Base-by-base conservation (phyloP, 345 rosid species). In the Litchi chinensis region DNA sequence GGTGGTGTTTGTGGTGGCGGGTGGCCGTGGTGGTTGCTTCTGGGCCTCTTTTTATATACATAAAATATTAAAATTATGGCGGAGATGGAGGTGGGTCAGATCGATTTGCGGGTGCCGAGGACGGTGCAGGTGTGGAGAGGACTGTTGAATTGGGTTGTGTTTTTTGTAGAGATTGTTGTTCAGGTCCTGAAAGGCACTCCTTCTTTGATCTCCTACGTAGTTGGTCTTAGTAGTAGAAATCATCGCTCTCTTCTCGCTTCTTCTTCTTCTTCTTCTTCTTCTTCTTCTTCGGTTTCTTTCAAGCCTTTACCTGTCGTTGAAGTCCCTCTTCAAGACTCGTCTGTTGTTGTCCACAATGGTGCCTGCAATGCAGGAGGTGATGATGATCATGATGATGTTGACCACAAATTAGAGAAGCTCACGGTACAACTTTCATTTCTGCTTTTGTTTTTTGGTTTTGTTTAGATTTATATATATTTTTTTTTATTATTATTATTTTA, bases 171-270 rank as follows among this genome's bases (percentile, higher is more conserved):
- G 39, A 57, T 82, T 50, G n/a, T 82, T 41, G 19, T 82, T 52
- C 83, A 78, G 85, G 80, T 82, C 82, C 83, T 85, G 50, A 79
- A 79, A n/a, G 83, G 75, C 64, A 85, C 81, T 28, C 85, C 83
- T 19, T 85, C 84, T 5, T 68, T 85, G 46, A 52, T 76, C 83
- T 79, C 78, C 9, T 75, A 50, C 5, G 16, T 75, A 75, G 70
- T 68, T 71, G 65, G 78, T 22, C 88, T 79, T 79, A 82, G 79
- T 84, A 83, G 65, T 44, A 46, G 70, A 68, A 65, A 74, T 70
- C 39, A 46, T 59, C 46, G 70, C 64, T 70, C 73, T 65, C 44
- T 70, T 81, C 40, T 71, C 73, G 46, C 69, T 75, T 15, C 70
- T 50, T 71, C 70, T 64, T 64, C 48, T 32, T n/a, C 69, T 75